phyloP scores from a whole-genome alignment of 1,284 basidiomycete species.

The Rhodotorula sp. region DNA sequence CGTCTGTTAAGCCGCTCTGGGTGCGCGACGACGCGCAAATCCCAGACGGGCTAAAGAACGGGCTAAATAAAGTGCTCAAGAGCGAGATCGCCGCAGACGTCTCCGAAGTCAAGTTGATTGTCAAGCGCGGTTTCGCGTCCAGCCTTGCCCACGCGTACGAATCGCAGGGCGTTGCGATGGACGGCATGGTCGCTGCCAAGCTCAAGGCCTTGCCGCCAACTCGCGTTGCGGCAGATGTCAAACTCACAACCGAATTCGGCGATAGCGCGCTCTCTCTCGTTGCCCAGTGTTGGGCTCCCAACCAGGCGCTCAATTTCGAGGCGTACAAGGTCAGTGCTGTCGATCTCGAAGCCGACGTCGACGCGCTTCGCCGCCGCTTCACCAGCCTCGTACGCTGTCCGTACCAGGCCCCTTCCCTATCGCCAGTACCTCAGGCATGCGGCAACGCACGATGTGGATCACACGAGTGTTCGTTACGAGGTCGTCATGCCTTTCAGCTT shows the following conservation, averaged over 20 bases:
- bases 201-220: not conserved
- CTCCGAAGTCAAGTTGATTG: not conserved
- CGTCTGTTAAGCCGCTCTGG: slow-evolving; percentile 4
- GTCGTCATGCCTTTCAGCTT: not conserved
- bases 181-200: not conserved
- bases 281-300: no score
- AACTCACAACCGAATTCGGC: not conserved
- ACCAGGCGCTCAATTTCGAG: not conserved
- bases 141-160: not conserved
- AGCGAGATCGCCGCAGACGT: not conserved
- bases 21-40: not conserved
- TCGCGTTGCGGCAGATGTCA: not conserved
- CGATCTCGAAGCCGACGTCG: not conserved
- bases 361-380: not conserved
- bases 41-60: no score
- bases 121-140: slow-evolving; percentile 6
- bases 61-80: no score
- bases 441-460: no score
- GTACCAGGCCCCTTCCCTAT: no score
- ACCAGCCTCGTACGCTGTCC: no score
- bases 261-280: not conserved
- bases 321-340: not conserved
- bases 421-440: not conserved
- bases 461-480: no score
- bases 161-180: not conserved